phyloP scores from a whole-genome alignment of 352 stramenopile species.

The Globisporangium heterothallicum region DNA sequence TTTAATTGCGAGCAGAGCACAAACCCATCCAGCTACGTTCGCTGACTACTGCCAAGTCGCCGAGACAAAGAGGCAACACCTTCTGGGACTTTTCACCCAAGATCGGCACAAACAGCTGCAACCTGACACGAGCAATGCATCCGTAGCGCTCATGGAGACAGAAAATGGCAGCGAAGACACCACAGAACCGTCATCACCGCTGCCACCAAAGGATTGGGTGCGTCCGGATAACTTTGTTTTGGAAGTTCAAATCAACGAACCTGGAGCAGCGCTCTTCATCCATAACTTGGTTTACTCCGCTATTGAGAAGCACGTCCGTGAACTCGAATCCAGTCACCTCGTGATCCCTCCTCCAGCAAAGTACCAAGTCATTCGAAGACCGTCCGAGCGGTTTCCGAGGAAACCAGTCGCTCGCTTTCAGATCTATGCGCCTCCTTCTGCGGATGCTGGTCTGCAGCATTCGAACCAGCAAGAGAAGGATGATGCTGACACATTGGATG shows the following conservation, averaged over 20 bases:
- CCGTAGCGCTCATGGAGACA: not conserved
- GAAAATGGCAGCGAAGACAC: too few relatives aligned
- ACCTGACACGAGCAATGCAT: not conserved
- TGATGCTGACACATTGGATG: not conserved
- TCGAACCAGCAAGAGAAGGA: constrained; percentile 3
- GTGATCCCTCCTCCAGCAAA: constrained; percentile 52
- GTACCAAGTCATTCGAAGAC: constrained; percentile 74
- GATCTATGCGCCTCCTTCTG: constrained; percentile 19
- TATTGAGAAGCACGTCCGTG: constrained; percentile 62
- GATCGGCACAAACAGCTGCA: not conserved
- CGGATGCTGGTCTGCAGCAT: not conserved
- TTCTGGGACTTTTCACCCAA: not conserved
- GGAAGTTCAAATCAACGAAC: constrained; percentile 47
- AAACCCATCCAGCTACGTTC: not conserved
- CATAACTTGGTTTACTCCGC: constrained; percentile 43
- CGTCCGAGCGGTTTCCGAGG: constrained; percentile 52
- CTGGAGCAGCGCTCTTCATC: constrained; percentile 40
- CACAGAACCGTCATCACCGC: too few relatives aligned
- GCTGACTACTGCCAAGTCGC: not conserved
- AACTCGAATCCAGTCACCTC: constrained; percentile 59
- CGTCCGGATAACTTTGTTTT: constrained; percentile 44
- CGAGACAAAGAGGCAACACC: not conserved
- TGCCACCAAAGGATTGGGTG: constrained; percentile 19
- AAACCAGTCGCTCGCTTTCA: constrained; percentile 57
- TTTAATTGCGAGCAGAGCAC: not conserved